Percentiles rank a stretch among this genome's conserved stretches.
phyloP scores from a whole-genome alignment of 345 rosid genomes.

The Populus simonii region DNA sequence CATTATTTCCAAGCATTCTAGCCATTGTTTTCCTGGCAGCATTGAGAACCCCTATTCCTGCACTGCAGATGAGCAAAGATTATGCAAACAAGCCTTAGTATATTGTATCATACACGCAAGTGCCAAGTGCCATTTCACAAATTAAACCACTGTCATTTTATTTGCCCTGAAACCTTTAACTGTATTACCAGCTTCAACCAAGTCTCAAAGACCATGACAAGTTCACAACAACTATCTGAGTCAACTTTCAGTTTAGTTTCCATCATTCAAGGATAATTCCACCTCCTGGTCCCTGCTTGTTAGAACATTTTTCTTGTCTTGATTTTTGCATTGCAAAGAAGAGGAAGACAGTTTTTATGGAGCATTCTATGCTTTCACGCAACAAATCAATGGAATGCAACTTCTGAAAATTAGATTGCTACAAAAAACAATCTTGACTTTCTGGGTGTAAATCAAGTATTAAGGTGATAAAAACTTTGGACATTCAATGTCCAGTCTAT shows the following conservation, averaged over 20 bases:
- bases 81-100: slow-evolving; percentile 16
- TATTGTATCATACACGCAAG: background rate
- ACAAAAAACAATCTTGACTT: background rate
- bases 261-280: background rate
- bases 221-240: slow-evolving; percentile 1
- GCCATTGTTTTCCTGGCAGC: slow-evolving; percentile 99
- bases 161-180: background rate
- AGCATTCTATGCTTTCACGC: background rate
- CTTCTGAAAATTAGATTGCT: background rate
- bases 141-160: background rate
- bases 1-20: slow-evolving; percentile 87
- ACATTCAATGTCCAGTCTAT: background rate
- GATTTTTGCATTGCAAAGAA: background rate
- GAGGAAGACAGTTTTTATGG: background rate
- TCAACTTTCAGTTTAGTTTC: background rate
- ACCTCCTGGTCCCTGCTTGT: background rate
- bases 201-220: background rate
- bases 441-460: background rate
- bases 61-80: slow-evolving; percentile 52
- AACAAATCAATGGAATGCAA: background rate
- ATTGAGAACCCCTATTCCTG: slow-evolving; percentile 96
- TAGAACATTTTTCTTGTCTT: background rate
- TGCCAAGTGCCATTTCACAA: background rate
- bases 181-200: background rate
- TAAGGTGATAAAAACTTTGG: background rate